Conservation (phyloP, 805 yeast genomes). For the Candida arabinofermentans region DNA sequence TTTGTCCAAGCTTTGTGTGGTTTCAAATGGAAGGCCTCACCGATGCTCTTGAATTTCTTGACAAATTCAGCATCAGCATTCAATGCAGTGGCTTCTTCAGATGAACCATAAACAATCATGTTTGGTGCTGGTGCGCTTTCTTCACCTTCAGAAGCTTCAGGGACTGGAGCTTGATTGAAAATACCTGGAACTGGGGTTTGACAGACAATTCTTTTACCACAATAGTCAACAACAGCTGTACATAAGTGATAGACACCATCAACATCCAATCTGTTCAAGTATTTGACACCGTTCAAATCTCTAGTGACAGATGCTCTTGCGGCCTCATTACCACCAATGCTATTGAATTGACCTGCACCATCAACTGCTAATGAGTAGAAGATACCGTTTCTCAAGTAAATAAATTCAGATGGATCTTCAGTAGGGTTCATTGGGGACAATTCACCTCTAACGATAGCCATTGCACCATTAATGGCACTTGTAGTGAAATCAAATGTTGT, state of each 20-base stretch:
- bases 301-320: conserved; percentile 75
- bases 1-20: conserved; percentile 52
- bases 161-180: conserved; percentile 43
- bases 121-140: conserved; percentile 33
- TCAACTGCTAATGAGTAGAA: conserved; percentile 81
- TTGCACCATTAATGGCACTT: conserved; percentile 76
- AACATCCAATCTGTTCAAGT: conserved; percentile 62
- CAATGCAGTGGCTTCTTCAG: conserved; percentile 53
- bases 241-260: conserved; percentile 65
- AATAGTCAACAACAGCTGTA: conserved; percentile 84
- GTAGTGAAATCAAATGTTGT: conserved; percentile 71
- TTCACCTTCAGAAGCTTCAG: conserved; percentile 30
- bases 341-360: conserved; percentile 58
- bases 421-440: conserved; percentile 76
- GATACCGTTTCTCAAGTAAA: conserved; percentile 76
- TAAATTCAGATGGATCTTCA: conserved; percentile 56
- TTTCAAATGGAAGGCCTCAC: conserved; percentile 76
- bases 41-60: conserved; percentile 52
- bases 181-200: conserved; percentile 97
- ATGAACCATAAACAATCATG: conserved; percentile 70
- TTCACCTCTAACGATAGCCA: conserved; percentile 70
- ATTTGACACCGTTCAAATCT: conserved; percentile 70
- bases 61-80: conserved; percentile 50
- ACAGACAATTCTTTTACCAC: conserved; percentile 83
- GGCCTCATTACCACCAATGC: conserved; percentile 78